These are phyloP conservation scores for Pharus latifolius DNA, from an alignment of 176 grass and related monocot genomes.

Conservation along the genomic window DNA sequence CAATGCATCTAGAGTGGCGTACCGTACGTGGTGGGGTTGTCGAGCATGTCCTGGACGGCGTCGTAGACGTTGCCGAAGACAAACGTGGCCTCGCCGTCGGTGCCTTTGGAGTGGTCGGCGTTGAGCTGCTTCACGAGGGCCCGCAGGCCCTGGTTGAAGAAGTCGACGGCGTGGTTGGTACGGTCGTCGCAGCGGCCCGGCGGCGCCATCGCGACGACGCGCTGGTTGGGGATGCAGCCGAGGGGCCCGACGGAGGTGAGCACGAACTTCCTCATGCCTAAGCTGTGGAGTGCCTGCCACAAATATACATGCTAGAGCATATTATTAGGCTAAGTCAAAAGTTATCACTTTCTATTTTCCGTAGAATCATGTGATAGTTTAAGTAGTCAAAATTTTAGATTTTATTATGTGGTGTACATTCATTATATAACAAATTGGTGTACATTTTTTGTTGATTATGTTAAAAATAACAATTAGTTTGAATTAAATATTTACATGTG, in stretches of 20 bases:
- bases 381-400: too few relatives aligned
- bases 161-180: constrained; percentile 25
- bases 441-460: too few relatives aligned
- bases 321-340: too few relatives aligned
- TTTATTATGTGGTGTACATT: too few relatives aligned
- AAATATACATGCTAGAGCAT: background rate
- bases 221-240: constrained; percentile 42
- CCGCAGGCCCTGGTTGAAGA: constrained; percentile 32
- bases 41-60: constrained; percentile 20
- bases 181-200: constrained; percentile 23
- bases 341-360: too few relatives aligned
- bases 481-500: too few relatives aligned
- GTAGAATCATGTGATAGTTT: too few relatives aligned
- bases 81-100: constrained; percentile 16
- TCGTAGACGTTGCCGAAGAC: constrained; percentile 39
- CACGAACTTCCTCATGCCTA: constrained; percentile 31
- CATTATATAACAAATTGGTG: too few relatives aligned
- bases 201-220: background rate
- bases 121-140: constrained; percentile 39
- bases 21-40: constrained; percentile 24
- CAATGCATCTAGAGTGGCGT: background rate
- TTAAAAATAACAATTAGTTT: too few relatives aligned
- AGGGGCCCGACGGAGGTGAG: constrained; percentile 23
- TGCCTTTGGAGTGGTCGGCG: background rate
- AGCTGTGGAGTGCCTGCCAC: constrained; percentile 27